Percentiles rank a stretch among this genome's conserved stretches.
phyloP scores from a whole-genome alignment of 257 asterid genomes.

The Craterostigma plantagineum region DNA sequence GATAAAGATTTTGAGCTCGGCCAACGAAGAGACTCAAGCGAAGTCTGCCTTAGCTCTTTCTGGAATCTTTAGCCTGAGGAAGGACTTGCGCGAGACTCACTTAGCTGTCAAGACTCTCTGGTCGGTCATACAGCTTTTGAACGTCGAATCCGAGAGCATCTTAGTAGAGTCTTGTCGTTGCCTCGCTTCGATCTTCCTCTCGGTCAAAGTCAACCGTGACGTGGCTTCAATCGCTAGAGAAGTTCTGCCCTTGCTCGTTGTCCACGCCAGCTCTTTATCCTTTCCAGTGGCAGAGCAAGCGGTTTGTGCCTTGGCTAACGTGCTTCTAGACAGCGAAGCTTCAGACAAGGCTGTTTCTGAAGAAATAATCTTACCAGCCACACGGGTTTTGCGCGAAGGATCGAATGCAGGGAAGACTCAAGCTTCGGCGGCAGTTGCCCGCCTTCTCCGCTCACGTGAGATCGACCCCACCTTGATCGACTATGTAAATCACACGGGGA shows the following conservation, averaged over 20 bases:
- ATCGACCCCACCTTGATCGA: slow-evolving; percentile 48
- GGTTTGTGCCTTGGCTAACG: slow-evolving; percentile 86
- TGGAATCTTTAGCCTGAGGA: slow-evolving; percentile 65
- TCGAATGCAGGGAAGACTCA: slow-evolving; percentile 51
- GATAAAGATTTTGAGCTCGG: slow-evolving; percentile 65
- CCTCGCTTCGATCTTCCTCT: slow-evolving; percentile 81
- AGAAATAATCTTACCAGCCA: slow-evolving; percentile 68
- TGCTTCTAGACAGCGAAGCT: slow-evolving; percentile 72
- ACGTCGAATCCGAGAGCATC: slow-evolving; percentile 49
- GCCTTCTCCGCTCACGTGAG: slow-evolving; percentile 59
- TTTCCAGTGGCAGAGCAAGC: slow-evolving; percentile 90
- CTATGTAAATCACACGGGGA: slow-evolving; percentile 68
- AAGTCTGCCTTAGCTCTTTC: slow-evolving; percentile 86
- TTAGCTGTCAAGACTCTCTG: slow-evolving; percentile 53
- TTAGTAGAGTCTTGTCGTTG: slow-evolving; percentile 64
- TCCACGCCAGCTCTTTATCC: slow-evolving; percentile 57
- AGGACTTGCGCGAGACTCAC: slow-evolving; percentile 79
- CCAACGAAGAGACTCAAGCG: slow-evolving; percentile 83
- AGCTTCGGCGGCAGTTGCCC: slow-evolving; percentile 90
- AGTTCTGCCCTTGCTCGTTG: slow-evolving; percentile 50
- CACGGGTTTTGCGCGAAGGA: slow-evolving; percentile 82
- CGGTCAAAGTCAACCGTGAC: slow-evolving; percentile 74
- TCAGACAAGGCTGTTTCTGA: slow-evolving; percentile 57
- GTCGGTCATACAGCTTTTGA: slow-evolving; percentile 49
- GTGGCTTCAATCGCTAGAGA: slow-evolving; percentile 74